Evolutionary conservation across 2,329 filamentous ascomycete genomes (phyloP), one percentile per base, ranked within the genome.

Genomic region (Kalmusia sp.): DNA sequence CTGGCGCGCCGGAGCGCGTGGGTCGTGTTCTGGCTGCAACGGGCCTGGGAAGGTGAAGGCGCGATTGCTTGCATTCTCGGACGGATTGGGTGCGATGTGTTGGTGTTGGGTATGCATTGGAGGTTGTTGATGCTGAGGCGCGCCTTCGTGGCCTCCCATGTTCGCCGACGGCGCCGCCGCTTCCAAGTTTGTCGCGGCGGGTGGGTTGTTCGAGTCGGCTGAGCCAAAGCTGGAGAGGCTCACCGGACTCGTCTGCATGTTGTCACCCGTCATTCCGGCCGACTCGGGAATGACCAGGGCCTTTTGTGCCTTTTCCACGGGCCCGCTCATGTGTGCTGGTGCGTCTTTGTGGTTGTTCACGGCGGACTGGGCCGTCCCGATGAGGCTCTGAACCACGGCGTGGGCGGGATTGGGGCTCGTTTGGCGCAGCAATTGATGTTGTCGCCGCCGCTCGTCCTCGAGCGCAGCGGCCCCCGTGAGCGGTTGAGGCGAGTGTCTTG

Each of bases 31-130:
- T 48, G 73, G 72, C 31, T 77, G 72, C 54, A 80, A 76, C n/a
- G 84, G 84, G 47, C 84, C 82, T 6, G 85, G 85, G 68, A 86
- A 88, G n/a, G 85, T 87, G 61, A 85, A 84, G 8, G 85, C 79
- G 64, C 86, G 85, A 62, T 80, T 83, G 30, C 74, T 63, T 9
- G 71, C 67, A 17, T 60, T 65, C 22, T 76, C 72, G 37, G 63
- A 67, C 19, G 73, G 70, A 49, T 72, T 71, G 21, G 68, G 69
- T 15, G 69, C 69, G 49, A 72, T 72, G 33, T 68, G 59, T 47
- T 72, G 69, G 54, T 72, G 70, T 28, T 70, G 67, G 19, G 34
- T 43, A 24, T 34, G 54, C 37, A 48, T 25, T 40, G 39, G 49
- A 17, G 51, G 53, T 49, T 70, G 69, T 30, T 68, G 72, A 40